phyloP scores from a whole-genome alignment of 2,329 filamentous ascomycete genomes.

The Scedosporium apiospermum region DNA sequence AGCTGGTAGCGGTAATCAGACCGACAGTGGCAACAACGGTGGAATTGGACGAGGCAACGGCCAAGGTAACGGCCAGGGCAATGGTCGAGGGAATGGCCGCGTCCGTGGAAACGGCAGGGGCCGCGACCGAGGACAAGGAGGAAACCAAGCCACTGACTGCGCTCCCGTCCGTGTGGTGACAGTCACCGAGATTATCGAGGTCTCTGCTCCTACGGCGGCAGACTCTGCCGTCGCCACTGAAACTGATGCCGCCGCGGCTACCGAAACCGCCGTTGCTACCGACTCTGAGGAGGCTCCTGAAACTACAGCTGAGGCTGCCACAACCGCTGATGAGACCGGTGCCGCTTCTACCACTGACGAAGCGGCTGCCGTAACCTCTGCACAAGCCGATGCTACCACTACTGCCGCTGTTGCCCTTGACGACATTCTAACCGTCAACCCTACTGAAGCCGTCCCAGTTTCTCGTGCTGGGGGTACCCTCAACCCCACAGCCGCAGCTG shows the following conservation, averaged over 20 bases:
- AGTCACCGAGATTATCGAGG: slow-evolving; percentile 1
- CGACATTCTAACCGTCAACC: slow-evolving; percentile 24
- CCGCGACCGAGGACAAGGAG: not conserved
- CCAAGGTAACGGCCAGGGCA: not conserved
- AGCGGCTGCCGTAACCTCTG: not conserved
- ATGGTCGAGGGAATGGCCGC: not conserved
- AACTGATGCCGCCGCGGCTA: not conserved
- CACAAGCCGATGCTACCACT: not conserved
- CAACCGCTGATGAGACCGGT: not conserved
- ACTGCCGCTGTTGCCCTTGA: slow-evolving; percentile 7
- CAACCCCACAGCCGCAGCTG: slow-evolving; percentile 37
- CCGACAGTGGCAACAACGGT: not conserved
- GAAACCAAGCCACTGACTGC: not conserved
- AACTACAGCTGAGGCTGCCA: slow-evolving; percentile 3
- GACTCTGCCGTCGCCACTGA: not conserved
- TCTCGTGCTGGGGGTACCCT: slow-evolving; percentile 40
- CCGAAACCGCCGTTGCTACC: not conserved
- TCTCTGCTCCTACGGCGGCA: not conserved
- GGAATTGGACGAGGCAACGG: not conserved
- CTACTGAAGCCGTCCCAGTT: slow-evolving; percentile 34
- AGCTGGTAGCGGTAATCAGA: not conserved
- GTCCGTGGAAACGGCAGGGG: slow-evolving; percentile 2
- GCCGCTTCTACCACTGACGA: not conserved
- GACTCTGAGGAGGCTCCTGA: not conserved
- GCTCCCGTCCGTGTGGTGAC: not conserved